Percentiles rank a stretch among this genome's conserved stretches.
Conservation (phyloP, 163 green algal species). For the Volvox carteri region DNA sequence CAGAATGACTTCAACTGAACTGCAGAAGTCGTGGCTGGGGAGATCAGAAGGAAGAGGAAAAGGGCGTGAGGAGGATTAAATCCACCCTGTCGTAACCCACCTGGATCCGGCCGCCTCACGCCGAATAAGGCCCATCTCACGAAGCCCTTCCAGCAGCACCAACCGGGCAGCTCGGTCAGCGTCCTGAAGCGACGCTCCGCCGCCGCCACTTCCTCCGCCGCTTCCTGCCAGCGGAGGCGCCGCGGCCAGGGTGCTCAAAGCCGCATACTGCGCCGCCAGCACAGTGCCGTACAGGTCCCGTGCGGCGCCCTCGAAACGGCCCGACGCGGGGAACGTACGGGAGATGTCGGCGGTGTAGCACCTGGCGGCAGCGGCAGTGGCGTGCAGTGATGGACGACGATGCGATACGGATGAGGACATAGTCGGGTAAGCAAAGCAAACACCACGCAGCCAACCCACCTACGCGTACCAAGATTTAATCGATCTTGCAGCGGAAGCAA, state of each 20-base stretch:
- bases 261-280: constrained; percentile 53
- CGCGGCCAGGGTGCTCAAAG: constrained; percentile 26
- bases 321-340: constrained; percentile 71
- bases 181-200: constrained; percentile 12
- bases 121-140: constrained; percentile 56
- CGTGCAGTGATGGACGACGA: not conserved
- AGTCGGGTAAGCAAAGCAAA: too few species aligned
- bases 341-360: constrained; percentile 82
- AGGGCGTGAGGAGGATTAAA: too few species aligned
- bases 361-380: not conserved
- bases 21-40: too few species aligned
- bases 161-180: constrained; percentile 52
- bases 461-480: too few species aligned
- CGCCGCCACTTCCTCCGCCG: not conserved
- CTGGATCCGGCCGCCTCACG: not conserved
- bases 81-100: constrained; percentile 12
- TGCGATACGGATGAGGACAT: too few species aligned
- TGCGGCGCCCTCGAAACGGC: constrained; percentile 62
- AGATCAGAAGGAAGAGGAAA: too few species aligned
- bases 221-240: not conserved
- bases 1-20: too few species aligned
- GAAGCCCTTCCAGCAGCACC: constrained; percentile 55
- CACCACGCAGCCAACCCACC: too few species aligned
- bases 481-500: too few species aligned
- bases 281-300: constrained; percentile 69